These are phyloP conservation scores for Ordospora pajunii DNA, from an alignment of 371 early-diverging fungal genomes.

Conservation along the genomic window DNA sequence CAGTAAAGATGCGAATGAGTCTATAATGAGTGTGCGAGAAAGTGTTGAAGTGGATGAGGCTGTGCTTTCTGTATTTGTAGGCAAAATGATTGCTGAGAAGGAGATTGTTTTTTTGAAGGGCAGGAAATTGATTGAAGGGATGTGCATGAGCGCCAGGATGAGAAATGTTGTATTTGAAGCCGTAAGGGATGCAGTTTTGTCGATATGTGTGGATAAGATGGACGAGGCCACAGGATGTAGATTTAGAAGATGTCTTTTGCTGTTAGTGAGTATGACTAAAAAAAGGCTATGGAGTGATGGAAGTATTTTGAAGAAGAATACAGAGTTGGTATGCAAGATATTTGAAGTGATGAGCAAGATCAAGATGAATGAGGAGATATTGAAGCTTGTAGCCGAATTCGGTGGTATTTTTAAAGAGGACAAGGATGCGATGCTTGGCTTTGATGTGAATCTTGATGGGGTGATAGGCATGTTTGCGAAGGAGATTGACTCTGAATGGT, in stretches of 20 bases:
- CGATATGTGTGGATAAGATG: neutral
- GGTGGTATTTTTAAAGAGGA: neutral
- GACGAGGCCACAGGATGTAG: neutral
- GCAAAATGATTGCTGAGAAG: conserved; percentile 9
- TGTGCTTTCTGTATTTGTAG: neutral
- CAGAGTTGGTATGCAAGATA: neutral
- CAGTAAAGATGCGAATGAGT: conserved; percentile 4
- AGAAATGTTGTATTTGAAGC: neutral
- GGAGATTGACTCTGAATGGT: neutral
- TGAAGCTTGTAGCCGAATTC: neutral
- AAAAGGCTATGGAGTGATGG: neutral
- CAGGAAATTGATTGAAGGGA: conserved; percentile 21
- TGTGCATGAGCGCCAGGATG: conserved; percentile 3
- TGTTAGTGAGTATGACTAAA: neutral
- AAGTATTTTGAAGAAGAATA: neutral
- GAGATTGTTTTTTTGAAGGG: conserved; percentile 24
- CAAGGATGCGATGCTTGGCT: neutral
- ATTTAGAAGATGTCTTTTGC: neutral
- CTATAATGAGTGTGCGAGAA: neutral
- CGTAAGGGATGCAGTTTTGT: neutral
- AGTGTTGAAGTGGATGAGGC: neutral
- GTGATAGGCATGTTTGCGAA: neutral
- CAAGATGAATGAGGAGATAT: neutral
- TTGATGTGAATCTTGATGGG: neutral
- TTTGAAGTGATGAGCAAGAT: neutral